Evolutionary conservation across 2,329 filamentous ascomycete genomes (phyloP).

Genomic region (Zymoseptoria pseudotritici): DNA sequence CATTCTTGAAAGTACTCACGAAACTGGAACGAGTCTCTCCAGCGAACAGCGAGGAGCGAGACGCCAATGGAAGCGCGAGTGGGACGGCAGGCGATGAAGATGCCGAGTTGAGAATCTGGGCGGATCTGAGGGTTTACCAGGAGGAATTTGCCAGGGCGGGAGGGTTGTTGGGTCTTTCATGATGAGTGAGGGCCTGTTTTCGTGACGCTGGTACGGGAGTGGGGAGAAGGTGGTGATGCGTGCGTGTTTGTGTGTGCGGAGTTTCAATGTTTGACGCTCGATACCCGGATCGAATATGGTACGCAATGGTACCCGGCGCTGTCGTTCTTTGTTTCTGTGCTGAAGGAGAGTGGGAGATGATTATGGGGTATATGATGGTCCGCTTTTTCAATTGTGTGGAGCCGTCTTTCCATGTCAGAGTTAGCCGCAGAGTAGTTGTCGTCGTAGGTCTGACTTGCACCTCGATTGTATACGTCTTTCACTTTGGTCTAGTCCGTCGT

Average conservation of each 20-base stretch:
- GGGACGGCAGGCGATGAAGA: conserved; percentile 54
- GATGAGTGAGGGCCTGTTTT: conserved; percentile 3
- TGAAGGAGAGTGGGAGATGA: not conserved
- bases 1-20: conserved; percentile 67
- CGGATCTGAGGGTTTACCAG: conserved; percentile 71
- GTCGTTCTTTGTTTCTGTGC: too few relatives aligned
- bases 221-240: not conserved
- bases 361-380: not conserved
- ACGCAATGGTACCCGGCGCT: too few relatives aligned
- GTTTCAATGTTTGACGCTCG: conserved; percentile 9
- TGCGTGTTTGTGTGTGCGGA: conserved; percentile 2
- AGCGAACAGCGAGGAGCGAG: conserved; percentile 28
- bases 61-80: conserved; percentile 52
- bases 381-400: not conserved
- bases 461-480: too few relatives aligned
- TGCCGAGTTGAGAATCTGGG: conserved; percentile 69
- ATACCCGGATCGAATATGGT: conserved; percentile 6
- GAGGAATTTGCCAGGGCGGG: conserved; percentile 61
- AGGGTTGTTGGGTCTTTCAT: conserved; percentile 40
- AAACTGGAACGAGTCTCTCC: conserved; percentile 61
- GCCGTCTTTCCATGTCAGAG: not conserved
- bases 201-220: not conserved
- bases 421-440: conserved; percentile 1
- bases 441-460: too few relatives aligned
- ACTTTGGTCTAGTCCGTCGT: too few relatives aligned